Percentiles rank a stretch among this genome's conserved stretches.
Conservation (phyloP, 2,329 filamentous ascomycete genomes). For the Venturia carpophila region DNA sequence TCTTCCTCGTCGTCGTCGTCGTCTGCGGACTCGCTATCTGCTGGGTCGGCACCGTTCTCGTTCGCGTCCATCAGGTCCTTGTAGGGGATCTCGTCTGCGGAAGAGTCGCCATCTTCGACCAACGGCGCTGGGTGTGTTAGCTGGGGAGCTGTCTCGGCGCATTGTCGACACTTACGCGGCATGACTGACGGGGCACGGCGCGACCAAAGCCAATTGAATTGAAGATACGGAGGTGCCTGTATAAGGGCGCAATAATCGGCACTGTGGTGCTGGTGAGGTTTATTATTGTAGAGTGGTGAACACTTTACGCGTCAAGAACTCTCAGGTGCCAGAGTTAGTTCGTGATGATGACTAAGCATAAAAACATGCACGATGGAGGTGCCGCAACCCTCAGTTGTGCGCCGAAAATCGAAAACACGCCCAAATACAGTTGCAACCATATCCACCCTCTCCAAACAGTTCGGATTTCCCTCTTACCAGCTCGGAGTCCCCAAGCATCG, state of each 20-base stretch:
- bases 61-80: slow-evolving; percentile 20
- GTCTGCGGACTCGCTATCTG: slow-evolving; percentile 24
- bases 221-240: neutral
- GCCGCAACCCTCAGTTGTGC: neutral
- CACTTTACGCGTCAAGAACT: too few relatives aligned
- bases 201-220: neutral
- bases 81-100: slow-evolving; percentile 25
- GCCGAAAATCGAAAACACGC: neutral
- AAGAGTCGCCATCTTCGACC: slow-evolving; percentile 16
- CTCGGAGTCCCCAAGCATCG: neutral
- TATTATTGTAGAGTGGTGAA: neutral
- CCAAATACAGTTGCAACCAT: neutral
- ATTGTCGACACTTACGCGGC: slow-evolving; percentile 16
- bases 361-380: too few relatives aligned
- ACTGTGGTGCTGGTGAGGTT: neutral
- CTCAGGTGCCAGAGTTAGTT: too few relatives aligned
- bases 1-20: slow-evolving; percentile 23
- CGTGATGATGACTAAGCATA: too few relatives aligned
- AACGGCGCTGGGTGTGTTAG: slow-evolving; percentile 1
- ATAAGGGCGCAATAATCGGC: neutral
- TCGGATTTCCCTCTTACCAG: neutral
- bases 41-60: slow-evolving; percentile 5
- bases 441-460: neutral
- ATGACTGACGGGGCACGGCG: neutral
- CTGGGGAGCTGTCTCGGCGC: neutral